Base-by-base conservation (phyloP, 305 asterid genomes). In the Fraxinus sp. region DNA sequence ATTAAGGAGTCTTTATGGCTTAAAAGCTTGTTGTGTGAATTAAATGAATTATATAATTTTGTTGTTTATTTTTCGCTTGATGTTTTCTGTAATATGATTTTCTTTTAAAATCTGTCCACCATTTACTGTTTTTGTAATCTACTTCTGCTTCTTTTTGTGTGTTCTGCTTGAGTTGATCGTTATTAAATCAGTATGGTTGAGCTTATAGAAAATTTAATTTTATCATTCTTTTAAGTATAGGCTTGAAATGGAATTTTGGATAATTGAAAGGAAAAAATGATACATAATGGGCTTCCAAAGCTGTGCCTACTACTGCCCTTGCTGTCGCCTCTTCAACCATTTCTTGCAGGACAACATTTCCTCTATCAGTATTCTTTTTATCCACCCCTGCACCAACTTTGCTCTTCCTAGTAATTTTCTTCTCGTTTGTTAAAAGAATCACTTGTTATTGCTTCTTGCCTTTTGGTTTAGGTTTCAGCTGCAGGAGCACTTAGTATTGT, bases 401-500 rank as follows among this genome's bases (percentile, higher is more conserved):
- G 75, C 84, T 84, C 70, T 75, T 64, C 28, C 86, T 87, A 11
- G 86, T 87, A 90, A 88, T 90, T 43, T 37, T 36, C 28, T 5
- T 16, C 26, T 16, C 28, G 4, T 59, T 71, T 36, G 13, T 82
- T 20, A 3, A 75, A 37, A 46, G 18, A 46, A 2, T 75, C 78
- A 37, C 59, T 75, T 35, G 55, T 7, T 32, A 16, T 16, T 32
- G 49, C 49, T 64, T 35, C 16, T 2, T 11, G 49, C 39, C 10
- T 52, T 14, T 52, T 68, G 62, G 6, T 37, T 59, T 41, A 77
- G 39, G 10, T 33, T 43, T 22, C 93, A 92, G 83, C 87, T 95
- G 86, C 86, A 87, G 78, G 90, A 89, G 81, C 87, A 82, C 79
- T 95, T 78, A 92, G 93, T 82, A 77, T 52, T 95, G 97, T 86